Base-by-base conservation (phyloP, 495 filamentous ascomycete genomes). In the Penicillium odoratum region DNA sequence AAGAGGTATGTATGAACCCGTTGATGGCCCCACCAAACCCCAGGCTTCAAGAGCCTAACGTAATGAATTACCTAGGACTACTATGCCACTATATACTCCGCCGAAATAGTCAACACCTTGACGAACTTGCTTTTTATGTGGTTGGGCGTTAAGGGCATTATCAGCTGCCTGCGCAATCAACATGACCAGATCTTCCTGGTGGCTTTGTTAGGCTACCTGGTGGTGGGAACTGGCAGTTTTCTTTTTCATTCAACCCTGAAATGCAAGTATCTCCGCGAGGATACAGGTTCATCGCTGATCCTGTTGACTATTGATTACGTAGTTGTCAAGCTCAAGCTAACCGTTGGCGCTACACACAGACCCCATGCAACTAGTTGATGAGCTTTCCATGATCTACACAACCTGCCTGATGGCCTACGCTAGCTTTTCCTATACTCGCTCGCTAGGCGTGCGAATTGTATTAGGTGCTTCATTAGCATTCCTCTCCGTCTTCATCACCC, bases 351-450 rank as follows among this genome's bases (percentile, higher is more conserved):
- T 3, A 7, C 26, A 13, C 7, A 48, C 69, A 96, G 92, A 98
- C 74, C 91, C 92, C 2, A 97, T 97, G 94, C 94, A 98, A 68
- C 84, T 98, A 15, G 88, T 97, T 34, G 94, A 98, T 66, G 94
- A 98, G 73, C 82, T 97, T 7, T 90, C 88, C 58, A 98, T 98
- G 94, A 97, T 98, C 30, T 98, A 98, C 69, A 97, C 93, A 2
- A 95, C 93, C 7, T 95, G 89, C 61, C 72, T 96, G n/a, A 95
- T 97, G 88, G 87, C 80, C 70, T 96, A 88, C 70, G 91, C 91
- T 13, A 89, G 90, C 18, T 94, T 97, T 70, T 85, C 88, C 9
- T 89, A 93, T 73, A 83, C 79, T 5, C 80, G 81, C 57, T 77
- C 90, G 5, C 62, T 66, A 10, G 60, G 55, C n/a, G 75, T 86